Evolutionary conservation across 768 basidiomycete genomes (phyloP), one percentile per base, ranked within the genome.

Genomic region (Ramaria sp.): DNA sequence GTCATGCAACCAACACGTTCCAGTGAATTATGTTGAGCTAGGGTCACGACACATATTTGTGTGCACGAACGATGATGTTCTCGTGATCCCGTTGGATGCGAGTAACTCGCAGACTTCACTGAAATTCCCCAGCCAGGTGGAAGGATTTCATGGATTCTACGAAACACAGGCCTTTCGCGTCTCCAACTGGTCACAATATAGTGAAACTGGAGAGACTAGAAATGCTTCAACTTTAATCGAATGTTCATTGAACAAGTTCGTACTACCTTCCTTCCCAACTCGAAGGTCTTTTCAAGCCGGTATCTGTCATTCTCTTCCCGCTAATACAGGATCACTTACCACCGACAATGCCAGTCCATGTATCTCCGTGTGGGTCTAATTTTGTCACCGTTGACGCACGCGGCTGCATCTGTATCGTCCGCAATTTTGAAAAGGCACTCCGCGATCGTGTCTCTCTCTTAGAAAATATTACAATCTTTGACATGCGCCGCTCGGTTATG

Each of bases 1-100:
- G 45, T 22, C 48, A 38, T 41, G 18, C 4, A 22, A 56, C 15
- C 1, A 41, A 7, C 64, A 77, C 16, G 75, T 71, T 3, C 24
- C 2, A 22, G 58, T 85, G 52, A 70, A 70, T 50, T 88, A 87
- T 57, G 83, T 88, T 32, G 87, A 89, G 59, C 65, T 88, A 53
- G 75, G 73, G 52, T 68, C 71, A 42, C 65, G 67, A 7, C 76
- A 83, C 61, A 75, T 78, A 0, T 79, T 88, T 59, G 64, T 89
- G 25, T 84, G 81, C 47, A 77, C 78, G 5, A 61, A 62, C 1
- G 58, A 60, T 18, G 64, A 69, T 8, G 61, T 88, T 34, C 72
- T 80, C 8, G 70, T 83, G 8, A 86, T 80, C 16, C 55, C 43
- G 13, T 18, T 25, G 28, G 49, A 51, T 28, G 24, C 39, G 18